Evolutionary conservation across 148 eudicot species (phyloP).

Genomic region (Camellia sinensis): DNA sequence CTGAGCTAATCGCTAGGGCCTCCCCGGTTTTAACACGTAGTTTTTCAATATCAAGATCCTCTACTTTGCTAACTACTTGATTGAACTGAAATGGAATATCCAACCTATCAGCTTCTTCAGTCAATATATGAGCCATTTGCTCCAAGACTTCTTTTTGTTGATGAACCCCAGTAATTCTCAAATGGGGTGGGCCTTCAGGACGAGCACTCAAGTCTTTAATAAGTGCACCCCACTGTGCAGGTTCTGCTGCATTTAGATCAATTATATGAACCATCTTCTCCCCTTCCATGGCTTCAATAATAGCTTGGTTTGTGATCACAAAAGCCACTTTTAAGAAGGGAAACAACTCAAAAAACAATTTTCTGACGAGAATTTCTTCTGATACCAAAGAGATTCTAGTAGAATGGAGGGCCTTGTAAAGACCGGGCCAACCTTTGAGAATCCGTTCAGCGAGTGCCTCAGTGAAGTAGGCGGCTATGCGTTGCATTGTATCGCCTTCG

Average conservation of each 20-base stretch:
- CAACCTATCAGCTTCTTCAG: conserved; percentile 83
- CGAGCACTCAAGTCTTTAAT: conserved; percentile 77
- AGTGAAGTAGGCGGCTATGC: conserved; percentile 86
- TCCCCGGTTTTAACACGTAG: conserved; percentile 91
- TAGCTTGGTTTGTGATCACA: conserved; percentile 74
- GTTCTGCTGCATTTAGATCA: conserved; percentile 77
- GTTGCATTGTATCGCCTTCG: conserved; percentile 94
- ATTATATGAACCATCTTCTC: conserved; percentile 93
- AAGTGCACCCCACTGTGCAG: conserved; percentile 86
- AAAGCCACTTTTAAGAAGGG: conserved; percentile 81
- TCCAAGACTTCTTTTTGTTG: conserved; percentile 74
- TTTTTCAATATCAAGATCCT: conserved; percentile 70
- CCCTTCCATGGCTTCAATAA: conserved; percentile 91
- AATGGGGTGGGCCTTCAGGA: conserved; percentile 94
- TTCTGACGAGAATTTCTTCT: conserved; percentile 58
- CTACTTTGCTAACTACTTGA: conserved; percentile 64
- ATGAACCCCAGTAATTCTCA: conserved; percentile 89
- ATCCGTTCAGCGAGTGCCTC: conserved; percentile 84
- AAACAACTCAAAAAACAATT: conserved; percentile 70
- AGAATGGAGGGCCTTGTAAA: conserved; percentile 71
- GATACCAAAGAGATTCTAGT: conserved; percentile 50
- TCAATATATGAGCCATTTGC: conserved; percentile 70
- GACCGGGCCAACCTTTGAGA: conserved; percentile 81
- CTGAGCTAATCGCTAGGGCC: conserved; percentile 85
- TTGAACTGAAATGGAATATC: conserved; percentile 95